A percentile compares a stretch with the other conserved stretches of the same genome.
Conservation (phyloP, 345 rosid species). For the Hypericum androsaemum region DNA sequence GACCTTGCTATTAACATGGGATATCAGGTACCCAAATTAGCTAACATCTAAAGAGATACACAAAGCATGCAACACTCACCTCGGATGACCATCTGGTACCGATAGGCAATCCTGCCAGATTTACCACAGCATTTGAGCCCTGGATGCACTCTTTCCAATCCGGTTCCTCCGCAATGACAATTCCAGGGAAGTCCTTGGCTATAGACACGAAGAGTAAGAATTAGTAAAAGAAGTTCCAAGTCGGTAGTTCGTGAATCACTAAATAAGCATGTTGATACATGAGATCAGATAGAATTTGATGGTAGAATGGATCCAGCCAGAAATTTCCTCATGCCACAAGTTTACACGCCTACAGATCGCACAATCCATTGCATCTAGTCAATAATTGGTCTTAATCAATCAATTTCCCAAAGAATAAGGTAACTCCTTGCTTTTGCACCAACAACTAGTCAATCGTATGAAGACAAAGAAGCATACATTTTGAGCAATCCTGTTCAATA, state of each 20-base stretch:
- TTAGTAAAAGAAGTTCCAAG: background rate
- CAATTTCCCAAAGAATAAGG: too few relatives aligned
- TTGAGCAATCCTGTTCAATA: background rate
- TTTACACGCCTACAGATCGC: too few relatives aligned
- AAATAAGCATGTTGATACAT: too few relatives aligned
- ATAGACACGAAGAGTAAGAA: conserved; percentile 14
- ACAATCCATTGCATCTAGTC: too few relatives aligned
- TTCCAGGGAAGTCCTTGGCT: conserved; percentile 65
- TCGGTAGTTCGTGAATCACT: too few relatives aligned
- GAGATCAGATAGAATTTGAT: too few relatives aligned
- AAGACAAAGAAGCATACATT: too few relatives aligned
- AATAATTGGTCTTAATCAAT: too few relatives aligned
- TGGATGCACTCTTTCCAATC: conserved; percentile 64
- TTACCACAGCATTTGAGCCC: conserved; percentile 79
- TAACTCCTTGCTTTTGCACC: too few relatives aligned
- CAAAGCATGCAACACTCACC: conserved; percentile 33
- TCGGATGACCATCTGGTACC: conserved; percentile 90
- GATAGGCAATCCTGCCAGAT: conserved; percentile 87
- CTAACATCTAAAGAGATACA: background rate
- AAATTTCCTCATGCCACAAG: too few relatives aligned
- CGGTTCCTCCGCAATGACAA: conserved; percentile 62
- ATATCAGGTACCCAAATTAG: background rate
- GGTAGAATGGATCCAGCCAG: too few relatives aligned
- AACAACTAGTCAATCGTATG: too few relatives aligned
- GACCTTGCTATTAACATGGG: background rate